A percentile compares a stretch with the other conserved stretches of the same genome.
Conservation (phyloP, 2,329 filamentous ascomycete species). For the Didymella pomorum region DNA sequence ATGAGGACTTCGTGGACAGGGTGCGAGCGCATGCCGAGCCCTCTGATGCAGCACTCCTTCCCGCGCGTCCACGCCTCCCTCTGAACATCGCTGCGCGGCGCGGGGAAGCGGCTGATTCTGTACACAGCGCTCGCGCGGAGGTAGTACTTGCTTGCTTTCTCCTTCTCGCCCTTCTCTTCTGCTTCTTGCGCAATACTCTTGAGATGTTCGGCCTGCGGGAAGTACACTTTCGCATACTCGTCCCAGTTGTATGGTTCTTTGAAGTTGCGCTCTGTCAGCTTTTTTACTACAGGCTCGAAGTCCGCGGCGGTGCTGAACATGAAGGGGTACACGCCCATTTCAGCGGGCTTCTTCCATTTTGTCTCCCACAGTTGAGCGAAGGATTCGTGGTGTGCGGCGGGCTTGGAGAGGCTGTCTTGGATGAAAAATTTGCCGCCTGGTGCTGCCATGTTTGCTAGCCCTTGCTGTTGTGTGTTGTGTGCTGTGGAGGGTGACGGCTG, state of each 20-base stretch:
- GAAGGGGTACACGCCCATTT: slow-evolving; percentile 74
- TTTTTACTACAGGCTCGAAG: slow-evolving; percentile 73
- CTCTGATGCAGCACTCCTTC: slow-evolving; percentile 70
- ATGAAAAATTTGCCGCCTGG: slow-evolving; percentile 56
- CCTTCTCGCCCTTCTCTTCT: slow-evolving; percentile 57
- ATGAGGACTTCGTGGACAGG: slow-evolving; percentile 70
- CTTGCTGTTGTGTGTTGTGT: background rate
- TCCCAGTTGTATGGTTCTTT: slow-evolving; percentile 70
- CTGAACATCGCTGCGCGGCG: slow-evolving; percentile 59
- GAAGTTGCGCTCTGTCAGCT: slow-evolving; percentile 67
- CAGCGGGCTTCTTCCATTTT: slow-evolving; percentile 74
- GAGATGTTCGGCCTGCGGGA: slow-evolving; percentile 68
- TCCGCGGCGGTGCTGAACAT: slow-evolving; percentile 74
- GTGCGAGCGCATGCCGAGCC: slow-evolving; percentile 54
- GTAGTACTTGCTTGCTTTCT: slow-evolving; percentile 68
- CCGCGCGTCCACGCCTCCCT: slow-evolving; percentile 70
- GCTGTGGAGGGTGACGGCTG: background rate
- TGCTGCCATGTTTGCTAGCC: slow-evolving; percentile 48
- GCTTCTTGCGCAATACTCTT: slow-evolving; percentile 61
- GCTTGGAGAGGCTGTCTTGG: slow-evolving; percentile 54
- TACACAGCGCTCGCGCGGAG: slow-evolving; percentile 67
- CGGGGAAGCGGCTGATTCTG: slow-evolving; percentile 75
- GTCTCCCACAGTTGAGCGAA: slow-evolving; percentile 70
- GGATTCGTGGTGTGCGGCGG: slow-evolving; percentile 57
- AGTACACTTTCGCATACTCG: slow-evolving; percentile 68